Evolutionary conservation across 225 moss, liverwort and hornwort genomes (phyloP), one percentile per base, ranked within the genome.

Genomic region (Takakia lepidozioides): DNA sequence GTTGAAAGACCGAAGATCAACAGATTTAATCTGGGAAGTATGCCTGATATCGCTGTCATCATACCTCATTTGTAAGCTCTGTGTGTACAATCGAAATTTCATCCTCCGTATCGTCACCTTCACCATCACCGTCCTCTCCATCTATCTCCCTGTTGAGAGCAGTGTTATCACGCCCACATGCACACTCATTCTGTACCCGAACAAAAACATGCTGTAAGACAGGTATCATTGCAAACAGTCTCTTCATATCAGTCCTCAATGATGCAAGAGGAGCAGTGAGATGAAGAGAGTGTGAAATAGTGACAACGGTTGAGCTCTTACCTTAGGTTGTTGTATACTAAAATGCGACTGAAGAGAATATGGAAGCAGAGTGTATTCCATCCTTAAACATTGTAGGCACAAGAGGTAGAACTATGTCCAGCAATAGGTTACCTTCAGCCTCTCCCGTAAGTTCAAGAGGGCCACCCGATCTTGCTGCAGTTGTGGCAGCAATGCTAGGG

Each of bases 51-150:
- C n/a, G 27, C 14, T 10, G 27, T n/a, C n/a, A n/a, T 43, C n/a
- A 16, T 71, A 86, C 95, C 90, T 95, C 95, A 56, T 95, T 85
- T 64, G 84, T 84, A 51, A 75, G 56, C 51, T 95, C 95, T 27
- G 86, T 75, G 39, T 62, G 84, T 47, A 87, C 80, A 69, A 95
- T 76, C 27, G 87, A 71, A 61, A 82, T 78, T 42, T 95, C 95
- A 56, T 85, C 85, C 41, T 95, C 95, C 46, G 84, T 86, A 36
- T 95, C 95, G 35, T 77, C 75, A n/a, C 64, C 81, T 60, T 73
- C 75, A 25, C 84, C 91, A 49, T 86, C 81, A 23, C 52, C 62
- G 39, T 65, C 87, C 62, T 85, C 82, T 19, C 28, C 65, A 56
- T 55, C 57, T n/a, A n/a, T n/a, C 54, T 16, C 75, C 69, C 70